Evolutionary conservation across 352 stramenopile species (phyloP), one percentile per base, ranked within the genome.

Genomic region (Elongisporangium undulatum): DNA sequence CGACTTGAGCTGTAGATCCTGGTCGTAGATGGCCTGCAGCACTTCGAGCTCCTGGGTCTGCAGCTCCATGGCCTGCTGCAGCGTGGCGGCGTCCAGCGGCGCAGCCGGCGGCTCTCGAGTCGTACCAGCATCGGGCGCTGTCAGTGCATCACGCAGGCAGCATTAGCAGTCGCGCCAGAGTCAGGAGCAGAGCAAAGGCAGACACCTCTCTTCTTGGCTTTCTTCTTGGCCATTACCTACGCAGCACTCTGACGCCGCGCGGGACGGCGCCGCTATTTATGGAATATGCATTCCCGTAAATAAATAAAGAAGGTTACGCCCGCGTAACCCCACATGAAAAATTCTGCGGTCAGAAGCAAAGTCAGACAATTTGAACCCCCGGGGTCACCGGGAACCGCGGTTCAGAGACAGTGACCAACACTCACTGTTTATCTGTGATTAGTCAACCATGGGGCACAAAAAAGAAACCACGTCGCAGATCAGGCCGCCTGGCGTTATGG

Each of bases 1-100:
- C 55, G 81, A 86, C 55, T 94, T 79, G 23, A 82, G 63, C 13
- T 74, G 68, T 9, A 92, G 66, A 49, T 95, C 87, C 8, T 62
- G 69, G 71, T 90, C 87, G 50, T 84, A 95, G 48, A 95, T 95
- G 34, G 87, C 81, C 58, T 91, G 68, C 20, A 95, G 62, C 13
- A 92, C 85, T 58, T 94, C 81, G 56, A 95, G 71, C 58, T 95
- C 87, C 61, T 94, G 85, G 19, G 66, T 61, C 59, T 95, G 84
- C 48, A 94, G 65, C 66, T 87, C 79, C 24, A 71, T 66, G 41
- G 81, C 81, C 56, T 87, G 61, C 53, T 71, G 55, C 51, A 84
- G 62, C 54, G 67, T 83, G 23, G 64, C 67, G 0, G 72, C 56
- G 53, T 91, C 82, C 53, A 78, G 63, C 0, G 68, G 48, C 5